Evolutionary conservation across 2,329 filamentous ascomycete species (phyloP).

Genomic region (Ophidiomyces ophidiicola): DNA sequence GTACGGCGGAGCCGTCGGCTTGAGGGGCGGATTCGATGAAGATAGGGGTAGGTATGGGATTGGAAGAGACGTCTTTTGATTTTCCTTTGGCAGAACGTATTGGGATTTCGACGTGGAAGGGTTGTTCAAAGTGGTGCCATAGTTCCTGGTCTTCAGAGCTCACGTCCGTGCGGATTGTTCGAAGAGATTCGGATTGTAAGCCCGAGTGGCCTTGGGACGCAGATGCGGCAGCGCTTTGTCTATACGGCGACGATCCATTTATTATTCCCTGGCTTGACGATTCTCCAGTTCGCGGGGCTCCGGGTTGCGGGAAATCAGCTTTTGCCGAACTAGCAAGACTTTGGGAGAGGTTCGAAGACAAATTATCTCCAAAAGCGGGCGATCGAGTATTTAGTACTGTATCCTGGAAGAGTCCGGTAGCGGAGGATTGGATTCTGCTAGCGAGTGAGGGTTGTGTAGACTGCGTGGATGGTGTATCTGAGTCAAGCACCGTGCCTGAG

Average conservation of each 20-base stretch:
- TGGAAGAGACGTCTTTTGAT: constrained; percentile 1
- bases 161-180: constrained; percentile 13
- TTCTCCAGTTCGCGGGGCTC: not conserved
- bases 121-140: constrained; percentile 19
- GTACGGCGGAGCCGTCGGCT: constrained; percentile 34
- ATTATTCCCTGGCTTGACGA: not conserved
- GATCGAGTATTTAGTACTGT: constrained; percentile 10
- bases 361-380: constrained; percentile 1
- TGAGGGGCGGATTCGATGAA: constrained; percentile 13
- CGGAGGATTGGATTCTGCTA: constrained; percentile 15
- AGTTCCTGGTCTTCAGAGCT: constrained; percentile 12
- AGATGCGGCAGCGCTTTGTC: constrained; percentile 2
- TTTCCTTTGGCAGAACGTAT: constrained; percentile 14
- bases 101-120: not conserved
- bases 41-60: not conserved
- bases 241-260: constrained; percentile 2
- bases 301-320: not conserved
- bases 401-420: constrained; percentile 14
- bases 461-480: not conserved
- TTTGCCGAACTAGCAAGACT: constrained; percentile 8
- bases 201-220: constrained; percentile 2
- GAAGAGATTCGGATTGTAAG: constrained; percentile 18
- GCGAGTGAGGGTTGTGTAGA: constrained; percentile 8
- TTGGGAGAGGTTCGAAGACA: constrained; percentile 10
- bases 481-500: no score